Conservation (phyloP, 345 rosid species). For the Citrus mangshanensis region DNA sequence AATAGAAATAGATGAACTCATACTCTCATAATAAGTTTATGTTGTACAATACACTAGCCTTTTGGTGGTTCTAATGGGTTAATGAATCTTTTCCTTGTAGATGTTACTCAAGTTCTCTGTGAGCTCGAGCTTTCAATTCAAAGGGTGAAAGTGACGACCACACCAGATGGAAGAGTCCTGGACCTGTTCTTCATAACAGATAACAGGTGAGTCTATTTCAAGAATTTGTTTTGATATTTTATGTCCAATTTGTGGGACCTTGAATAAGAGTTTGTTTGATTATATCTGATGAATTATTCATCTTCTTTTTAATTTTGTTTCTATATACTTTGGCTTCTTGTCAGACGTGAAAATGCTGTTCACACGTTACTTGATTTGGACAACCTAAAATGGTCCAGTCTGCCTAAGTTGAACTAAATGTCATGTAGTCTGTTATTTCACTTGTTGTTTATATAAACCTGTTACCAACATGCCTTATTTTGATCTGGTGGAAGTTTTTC, state of each 20-base stretch:
- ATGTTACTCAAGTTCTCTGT: conserved; percentile 72
- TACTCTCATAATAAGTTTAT: not conserved
- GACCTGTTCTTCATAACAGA: conserved; percentile 86
- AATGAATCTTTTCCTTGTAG: conserved; percentile 33
- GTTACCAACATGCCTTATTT: not conserved
- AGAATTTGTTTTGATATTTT: not conserved
- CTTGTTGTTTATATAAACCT: not conserved
- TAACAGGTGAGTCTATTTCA: conserved; percentile 50
- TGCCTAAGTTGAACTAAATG: not conserved
- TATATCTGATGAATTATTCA: not conserved
- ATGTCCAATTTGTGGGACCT: not conserved
- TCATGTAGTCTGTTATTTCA: not conserved
- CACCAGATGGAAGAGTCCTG: conserved; percentile 74
- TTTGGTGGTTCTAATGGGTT: conserved; percentile 10
- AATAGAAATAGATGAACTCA: conserved; percentile 8
- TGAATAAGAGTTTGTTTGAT: not conserved
- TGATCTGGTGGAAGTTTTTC: not conserved
- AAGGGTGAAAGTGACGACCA: conserved; percentile 81
- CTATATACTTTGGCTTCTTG: not conserved
- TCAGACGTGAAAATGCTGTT: not conserved
- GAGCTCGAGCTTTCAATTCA: conserved; percentile 87
- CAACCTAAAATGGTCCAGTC: not conserved
- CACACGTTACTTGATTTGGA: conserved; percentile 1
- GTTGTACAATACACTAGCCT: not conserved
- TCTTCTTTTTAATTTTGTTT: not conserved